Conservation (phyloP, 2,329 filamentous ascomycete species). For the Trematosphaeria pertusa region DNA sequence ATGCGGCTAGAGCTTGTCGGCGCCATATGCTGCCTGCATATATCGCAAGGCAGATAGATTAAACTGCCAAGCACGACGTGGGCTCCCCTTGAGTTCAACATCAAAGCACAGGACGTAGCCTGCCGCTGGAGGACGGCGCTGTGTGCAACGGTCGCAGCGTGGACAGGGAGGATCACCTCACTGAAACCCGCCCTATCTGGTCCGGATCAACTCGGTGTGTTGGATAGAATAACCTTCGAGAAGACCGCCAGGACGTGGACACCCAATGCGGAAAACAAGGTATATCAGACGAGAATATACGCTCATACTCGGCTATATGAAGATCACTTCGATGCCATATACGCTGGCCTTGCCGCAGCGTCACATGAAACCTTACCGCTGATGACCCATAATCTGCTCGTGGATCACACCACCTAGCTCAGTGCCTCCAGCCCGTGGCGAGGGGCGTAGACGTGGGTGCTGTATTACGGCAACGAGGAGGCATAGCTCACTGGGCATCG, state of each 20-base stretch:
- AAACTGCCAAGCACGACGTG: constrained; percentile 17
- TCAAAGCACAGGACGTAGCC: constrained; percentile 12
- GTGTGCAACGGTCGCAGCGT: constrained; percentile 4
- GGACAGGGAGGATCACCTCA: constrained; percentile 13
- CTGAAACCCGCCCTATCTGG: constrained; percentile 9
- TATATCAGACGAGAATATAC: constrained; percentile 41
- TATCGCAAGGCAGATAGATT: constrained; percentile 30
- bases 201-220: constrained; percentile 19
- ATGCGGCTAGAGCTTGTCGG: constrained; percentile 23
- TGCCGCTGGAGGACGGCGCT: constrained; percentile 6
- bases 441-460: no score
- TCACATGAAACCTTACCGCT: constrained; percentile 38
- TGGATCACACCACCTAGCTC: constrained; percentile 14
- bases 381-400: constrained; percentile 17
- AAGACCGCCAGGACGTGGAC: constrained; percentile 31
- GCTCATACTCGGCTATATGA: constrained; percentile 44
- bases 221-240: constrained; percentile 35
- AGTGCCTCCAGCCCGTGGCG: constrained; percentile 5
- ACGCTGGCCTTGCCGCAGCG: constrained; percentile 27
- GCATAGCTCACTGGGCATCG: constrained; percentile 11
- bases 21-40: constrained; percentile 29
- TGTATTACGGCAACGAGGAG: constrained; percentile 10
- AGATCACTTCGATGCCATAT: constrained; percentile 35
- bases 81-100: constrained; percentile 8
- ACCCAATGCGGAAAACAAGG: constrained; percentile 30